Evolutionary conservation across 208 protist species (phyloP), one percentile per base, ranked within the genome.

Genomic region (Tritrichomonas foetus): DNA sequence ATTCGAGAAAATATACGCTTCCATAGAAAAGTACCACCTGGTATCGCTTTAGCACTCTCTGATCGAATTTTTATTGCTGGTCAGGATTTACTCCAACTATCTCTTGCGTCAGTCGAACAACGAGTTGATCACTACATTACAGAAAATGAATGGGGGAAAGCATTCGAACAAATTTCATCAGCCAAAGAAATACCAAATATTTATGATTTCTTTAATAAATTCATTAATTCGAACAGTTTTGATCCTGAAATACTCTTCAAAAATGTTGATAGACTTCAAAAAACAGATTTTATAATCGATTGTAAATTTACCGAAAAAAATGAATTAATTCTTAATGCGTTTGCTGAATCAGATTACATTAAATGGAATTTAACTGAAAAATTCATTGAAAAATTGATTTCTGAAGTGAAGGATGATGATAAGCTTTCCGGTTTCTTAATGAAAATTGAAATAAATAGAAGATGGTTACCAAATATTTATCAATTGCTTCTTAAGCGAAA

Each of bases 1-100:
- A 27, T 36, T 33, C 14, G 44, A 0, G 47, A 20, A 14, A 27
- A 53, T 2, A 57, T 22, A 57, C 33, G 47, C 0, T 57, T 57
- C n/a, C 44, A 47, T 8, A 89, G 41, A 39, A 20, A 53, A n/a
- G 47, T 89, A 27, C 78, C 78, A 39, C 25, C 44, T 20, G 78
- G 78, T 57, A 44, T 47, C 2, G 44, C 47, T 33, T 27, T 89
- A 47, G 41, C 47, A 16, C n/a, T 57, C 20, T 53, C 25, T 33
- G 78, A 89, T n/a, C 33, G 41, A 57, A 89, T 89, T 57, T 89
- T 53, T 33, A 47, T 89, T 36, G 78, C 47, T 57, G 78, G 78
- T 2, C 14, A 13, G 0, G 41, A n/a, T 33, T 89, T 53, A n/a
- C 33, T 53, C 33, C 78, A 89, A 89, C 27, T 89, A 39, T 53